Base-by-base conservation (phyloP, 495 filamentous ascomycete genomes). In the Xylaria sp. region DNA sequence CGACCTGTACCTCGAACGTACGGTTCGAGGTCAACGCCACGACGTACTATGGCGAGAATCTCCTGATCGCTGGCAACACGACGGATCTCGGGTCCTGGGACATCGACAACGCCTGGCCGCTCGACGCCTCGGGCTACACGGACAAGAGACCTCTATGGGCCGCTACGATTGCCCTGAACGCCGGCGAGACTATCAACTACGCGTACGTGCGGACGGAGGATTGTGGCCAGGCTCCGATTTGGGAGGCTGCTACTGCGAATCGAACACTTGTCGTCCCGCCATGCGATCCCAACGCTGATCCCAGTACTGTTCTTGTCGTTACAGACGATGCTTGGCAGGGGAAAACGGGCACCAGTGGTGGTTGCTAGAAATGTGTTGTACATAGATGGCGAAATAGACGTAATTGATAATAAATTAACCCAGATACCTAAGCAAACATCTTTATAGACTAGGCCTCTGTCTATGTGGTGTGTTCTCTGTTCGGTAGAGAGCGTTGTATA, bases 41-140 rank as follows among this genome's bases (percentile, higher is more conserved):
- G 5, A 80, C 75, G 8, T 88, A 88, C 67, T 86, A 80, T 15
- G 86, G 87, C 69, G 85, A 83, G 46, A 88, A 85, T 59, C 35
- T 88, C 6, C 76, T 77, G 24, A 72, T 88, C 8, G 78, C 85
- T 26, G 79, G 79, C 37, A 78, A 75, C 68, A 74, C 76, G 0
- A 58, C 61, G 12, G 78, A 78, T 52, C 77, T 79, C 29, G 78
- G 78, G 0, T 67, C 68, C 33, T 80, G 78, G 78, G 40, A 74
- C 43, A 17, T 76, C 7, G 41, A 35, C 11, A 74, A 73, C 14
- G 62, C 75, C 14, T 50, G 74, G 14, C 74, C 77, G 17, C 66
- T 80, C 15, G 62, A 70, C 50, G 70, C 77, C 7, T 64, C 72
- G 44, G 68, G 67, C 26, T 80, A 79, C 68, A 73, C 74, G 4